A percentile compares a stretch with the other conserved stretches of the same genome.
phyloP scores from a whole-genome alignment of 352 stramenopile genomes.

The Peronospora destructor region DNA sequence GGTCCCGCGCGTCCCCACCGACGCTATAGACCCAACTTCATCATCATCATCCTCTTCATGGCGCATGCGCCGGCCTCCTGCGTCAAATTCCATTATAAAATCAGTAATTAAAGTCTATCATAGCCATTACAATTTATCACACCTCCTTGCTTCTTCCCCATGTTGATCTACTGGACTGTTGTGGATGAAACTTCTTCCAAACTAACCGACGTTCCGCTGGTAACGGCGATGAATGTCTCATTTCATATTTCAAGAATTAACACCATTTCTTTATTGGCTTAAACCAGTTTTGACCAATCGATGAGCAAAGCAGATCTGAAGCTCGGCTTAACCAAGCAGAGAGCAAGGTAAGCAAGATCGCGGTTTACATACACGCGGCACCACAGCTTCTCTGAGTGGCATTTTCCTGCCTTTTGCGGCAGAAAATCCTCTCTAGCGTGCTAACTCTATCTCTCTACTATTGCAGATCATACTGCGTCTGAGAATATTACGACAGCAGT shows the following conservation, averaged over 20 bases:
- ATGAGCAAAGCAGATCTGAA: not conserved
- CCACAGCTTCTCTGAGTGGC: not conserved
- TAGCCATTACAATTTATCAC: not conserved
- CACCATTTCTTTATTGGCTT: slow-evolving; percentile 4
- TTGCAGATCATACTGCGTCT: slow-evolving; percentile 4
- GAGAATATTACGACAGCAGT: slow-evolving; percentile 1
- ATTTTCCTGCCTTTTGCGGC: not conserved
- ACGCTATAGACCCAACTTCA: slow-evolving; percentile 58
- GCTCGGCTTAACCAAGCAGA: not conserved
- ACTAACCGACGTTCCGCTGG: not conserved
- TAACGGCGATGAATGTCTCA: too few relatives aligned
- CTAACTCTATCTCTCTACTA: not conserved
- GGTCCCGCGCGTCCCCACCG: slow-evolving; percentile 58
- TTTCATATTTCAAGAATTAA: not conserved
- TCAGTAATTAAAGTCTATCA: slow-evolving; percentile 5
- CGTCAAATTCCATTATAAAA: not conserved
- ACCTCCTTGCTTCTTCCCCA: slow-evolving; percentile 71
- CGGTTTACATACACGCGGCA: not conserved
- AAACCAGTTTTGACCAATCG: slow-evolving; percentile 12
- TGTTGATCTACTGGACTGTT: slow-evolving; percentile 10
- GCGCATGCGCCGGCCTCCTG: slow-evolving; percentile 52
- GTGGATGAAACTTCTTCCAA: slow-evolving; percentile 4
- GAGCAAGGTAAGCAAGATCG: slow-evolving; percentile 20
- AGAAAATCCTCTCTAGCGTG: not conserved
- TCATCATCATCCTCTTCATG: slow-evolving; percentile 66